Evolutionary conservation across 805 yeast species (phyloP).

Genomic region (Spathaspora sp.): DNA sequence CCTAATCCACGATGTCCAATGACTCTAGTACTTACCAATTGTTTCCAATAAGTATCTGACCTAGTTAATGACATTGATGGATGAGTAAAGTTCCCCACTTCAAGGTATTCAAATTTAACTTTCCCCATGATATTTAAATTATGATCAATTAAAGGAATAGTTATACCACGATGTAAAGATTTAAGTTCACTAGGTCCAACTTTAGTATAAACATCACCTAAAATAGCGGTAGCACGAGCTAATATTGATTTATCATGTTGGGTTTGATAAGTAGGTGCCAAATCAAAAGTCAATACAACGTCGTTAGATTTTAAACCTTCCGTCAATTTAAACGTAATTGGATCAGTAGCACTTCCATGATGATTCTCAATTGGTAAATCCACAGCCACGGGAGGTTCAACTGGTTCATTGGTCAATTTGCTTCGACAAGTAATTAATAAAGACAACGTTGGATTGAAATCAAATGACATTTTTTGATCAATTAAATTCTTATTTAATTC

Average conservation of each 20-base stretch:
- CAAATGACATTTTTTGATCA: conserved; percentile 60
- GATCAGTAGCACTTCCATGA: conserved; percentile 64
- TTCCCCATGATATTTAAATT: conserved; percentile 75
- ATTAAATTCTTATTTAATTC: conserved; percentile 60
- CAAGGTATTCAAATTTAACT: conserved; percentile 68
- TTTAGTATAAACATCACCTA: conserved; percentile 56
- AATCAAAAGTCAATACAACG: conserved; percentile 69
- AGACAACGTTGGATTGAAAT: conserved; percentile 83
- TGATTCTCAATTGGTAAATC: conserved; percentile 85
- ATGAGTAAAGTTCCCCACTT: conserved; percentile 71
- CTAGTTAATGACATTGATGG: conserved; percentile 60
- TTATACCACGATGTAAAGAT: conserved; percentile 60
- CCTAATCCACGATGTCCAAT: conserved; percentile 97
- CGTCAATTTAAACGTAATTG: conserved; percentile 66
- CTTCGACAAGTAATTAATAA: conserved; percentile 51
- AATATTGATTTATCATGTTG: conserved; percentile 41
- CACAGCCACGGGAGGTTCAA: conserved; percentile 57
- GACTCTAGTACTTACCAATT: conserved; percentile 80
- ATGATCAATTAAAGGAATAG: conserved; percentile 74
- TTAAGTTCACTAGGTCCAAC: conserved; percentile 62
- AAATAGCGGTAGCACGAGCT: conserved; percentile 81
- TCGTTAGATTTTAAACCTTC: conserved; percentile 45
- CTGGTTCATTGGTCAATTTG: conserved; percentile 20
- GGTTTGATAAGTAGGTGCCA: conserved; percentile 80
- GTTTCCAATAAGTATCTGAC: conserved; percentile 87